Evolutionary conservation across 306 rosid genomes (phyloP).

Genomic region (Inga laurina): DNA sequence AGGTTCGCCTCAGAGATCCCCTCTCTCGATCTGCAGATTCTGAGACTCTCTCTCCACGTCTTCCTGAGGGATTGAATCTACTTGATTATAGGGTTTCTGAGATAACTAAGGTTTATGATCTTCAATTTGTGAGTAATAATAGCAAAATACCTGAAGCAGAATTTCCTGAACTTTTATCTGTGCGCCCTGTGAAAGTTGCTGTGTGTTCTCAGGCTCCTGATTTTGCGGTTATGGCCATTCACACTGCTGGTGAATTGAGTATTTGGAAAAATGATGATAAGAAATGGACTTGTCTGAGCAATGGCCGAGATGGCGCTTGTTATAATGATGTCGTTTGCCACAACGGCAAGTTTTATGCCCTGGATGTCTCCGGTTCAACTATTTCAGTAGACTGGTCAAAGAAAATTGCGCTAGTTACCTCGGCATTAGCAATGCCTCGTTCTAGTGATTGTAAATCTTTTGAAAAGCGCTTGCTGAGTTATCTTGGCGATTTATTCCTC

Average conservation of each 20-base stretch:
- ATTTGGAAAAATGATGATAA: background rate
- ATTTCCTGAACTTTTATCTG: background rate
- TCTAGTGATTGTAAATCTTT: no score
- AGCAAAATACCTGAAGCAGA: background rate
- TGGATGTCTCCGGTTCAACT: background rate
- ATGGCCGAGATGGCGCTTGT: background rate
- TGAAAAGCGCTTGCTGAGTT: background rate
- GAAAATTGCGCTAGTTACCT: background rate
- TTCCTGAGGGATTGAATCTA: background rate
- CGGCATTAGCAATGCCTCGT: no score
- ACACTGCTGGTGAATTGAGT: background rate
- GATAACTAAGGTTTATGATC: background rate
- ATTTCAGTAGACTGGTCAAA: background rate
- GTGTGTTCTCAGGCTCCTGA: background rate
- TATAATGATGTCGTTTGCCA: background rate
- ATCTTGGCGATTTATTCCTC: background rate
- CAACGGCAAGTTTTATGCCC: constrained; percentile 2
- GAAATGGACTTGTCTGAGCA: background rate
- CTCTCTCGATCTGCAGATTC: background rate
- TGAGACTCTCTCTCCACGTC: background rate
- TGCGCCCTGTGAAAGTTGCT: background rate
- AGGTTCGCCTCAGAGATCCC: background rate
- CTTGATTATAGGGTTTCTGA: background rate
- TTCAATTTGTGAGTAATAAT: background rate
- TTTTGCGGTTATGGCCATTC: background rate